A percentile compares a stretch with the other conserved stretches of the same genome.
Conservation (phyloP, 1,284 basidiomycete species). For the Cystobasidium sp. region DNA sequence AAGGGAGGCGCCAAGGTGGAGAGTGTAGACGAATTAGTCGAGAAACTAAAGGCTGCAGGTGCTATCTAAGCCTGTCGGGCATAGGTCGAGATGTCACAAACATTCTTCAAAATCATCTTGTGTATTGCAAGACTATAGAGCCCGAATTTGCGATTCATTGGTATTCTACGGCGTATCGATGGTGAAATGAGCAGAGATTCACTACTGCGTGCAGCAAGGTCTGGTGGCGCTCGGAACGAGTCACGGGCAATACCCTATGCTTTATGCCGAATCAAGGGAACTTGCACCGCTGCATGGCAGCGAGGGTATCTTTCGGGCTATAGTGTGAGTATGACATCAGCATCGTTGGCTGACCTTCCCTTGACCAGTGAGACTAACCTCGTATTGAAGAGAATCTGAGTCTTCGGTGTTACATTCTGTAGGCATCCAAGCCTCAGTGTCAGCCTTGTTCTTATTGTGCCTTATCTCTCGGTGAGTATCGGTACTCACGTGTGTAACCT, state of each 20-base stretch:
- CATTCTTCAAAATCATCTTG: neutral
- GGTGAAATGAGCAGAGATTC: too few relatives aligned
- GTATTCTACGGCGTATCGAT: too few relatives aligned
- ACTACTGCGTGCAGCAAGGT: neutral
- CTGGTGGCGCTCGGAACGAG: neutral
- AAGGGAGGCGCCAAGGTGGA: slow-evolving; percentile 87
- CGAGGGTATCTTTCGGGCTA: slow-evolving; percentile 32
- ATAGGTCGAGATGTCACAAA: neutral
- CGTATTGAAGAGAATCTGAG: slow-evolving; percentile 36
- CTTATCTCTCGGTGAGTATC: neutral
- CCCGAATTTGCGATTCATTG: too few relatives aligned
- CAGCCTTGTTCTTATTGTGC: neutral
- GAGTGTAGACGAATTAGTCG: slow-evolving; percentile 85
- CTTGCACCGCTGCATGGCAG: slow-evolving; percentile 15
- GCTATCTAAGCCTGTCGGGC: slow-evolving; percentile 59
- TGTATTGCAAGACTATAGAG: too few relatives aligned
- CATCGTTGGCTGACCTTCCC: neutral
- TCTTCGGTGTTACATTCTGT: slow-evolving; percentile 17
- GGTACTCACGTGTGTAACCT: slow-evolving; percentile 9
- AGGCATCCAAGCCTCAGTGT: neutral
- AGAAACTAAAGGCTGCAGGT: slow-evolving; percentile 88
- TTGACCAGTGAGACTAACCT: neutral
- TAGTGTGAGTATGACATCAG: neutral
- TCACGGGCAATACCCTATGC: too few relatives aligned
- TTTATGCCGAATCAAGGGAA: neutral